These are phyloP conservation scores for Cryptococcus deneoformans DNA, from an alignment of 1,284 basidiomycete species.

Conservation along the genomic window DNA sequence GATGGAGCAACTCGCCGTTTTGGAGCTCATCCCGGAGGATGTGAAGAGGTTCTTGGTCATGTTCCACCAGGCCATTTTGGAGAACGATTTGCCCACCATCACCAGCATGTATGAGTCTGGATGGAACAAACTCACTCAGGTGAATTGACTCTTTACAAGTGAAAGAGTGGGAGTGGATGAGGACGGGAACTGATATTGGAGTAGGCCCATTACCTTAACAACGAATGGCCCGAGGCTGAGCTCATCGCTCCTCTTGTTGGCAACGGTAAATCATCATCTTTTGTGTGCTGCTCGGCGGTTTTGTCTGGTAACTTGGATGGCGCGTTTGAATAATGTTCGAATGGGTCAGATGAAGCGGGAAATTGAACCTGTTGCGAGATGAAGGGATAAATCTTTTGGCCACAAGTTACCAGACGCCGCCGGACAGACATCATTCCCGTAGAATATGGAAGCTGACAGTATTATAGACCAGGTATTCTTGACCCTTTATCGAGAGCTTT, in stretches of 20 bases:
- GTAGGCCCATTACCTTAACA: constrained; percentile 92
- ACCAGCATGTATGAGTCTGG: constrained; percentile 90
- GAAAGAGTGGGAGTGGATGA: not conserved
- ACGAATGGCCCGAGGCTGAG: constrained; percentile 98
- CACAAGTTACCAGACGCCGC: no score
- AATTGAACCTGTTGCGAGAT: no score
- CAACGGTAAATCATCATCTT: constrained; percentile 60
- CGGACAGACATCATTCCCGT: no score
- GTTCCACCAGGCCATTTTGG: constrained; percentile 74
- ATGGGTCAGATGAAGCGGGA: not conserved
- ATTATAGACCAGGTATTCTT: constrained; percentile 82
- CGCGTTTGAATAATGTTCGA: not conserved
- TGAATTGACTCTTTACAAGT: constrained; percentile 8
- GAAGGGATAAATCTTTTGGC: no score
- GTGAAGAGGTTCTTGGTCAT: constrained; percentile 77
- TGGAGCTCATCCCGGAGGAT: constrained; percentile 48
- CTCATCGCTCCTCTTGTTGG: constrained; percentile 90
- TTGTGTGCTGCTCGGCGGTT: no score
- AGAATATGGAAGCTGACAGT: not conserved
- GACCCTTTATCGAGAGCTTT: constrained; percentile 83
- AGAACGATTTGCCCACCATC: constrained; percentile 84
- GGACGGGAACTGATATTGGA: not conserved
- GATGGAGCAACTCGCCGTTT: constrained; percentile 30
- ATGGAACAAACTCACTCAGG: constrained; percentile 84
- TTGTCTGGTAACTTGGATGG: not conserved